Evolutionary conservation across 1,139 yeast species (phyloP), one percentile per base, ranked within the genome.

Genomic region (Kodamaea sp.): DNA sequence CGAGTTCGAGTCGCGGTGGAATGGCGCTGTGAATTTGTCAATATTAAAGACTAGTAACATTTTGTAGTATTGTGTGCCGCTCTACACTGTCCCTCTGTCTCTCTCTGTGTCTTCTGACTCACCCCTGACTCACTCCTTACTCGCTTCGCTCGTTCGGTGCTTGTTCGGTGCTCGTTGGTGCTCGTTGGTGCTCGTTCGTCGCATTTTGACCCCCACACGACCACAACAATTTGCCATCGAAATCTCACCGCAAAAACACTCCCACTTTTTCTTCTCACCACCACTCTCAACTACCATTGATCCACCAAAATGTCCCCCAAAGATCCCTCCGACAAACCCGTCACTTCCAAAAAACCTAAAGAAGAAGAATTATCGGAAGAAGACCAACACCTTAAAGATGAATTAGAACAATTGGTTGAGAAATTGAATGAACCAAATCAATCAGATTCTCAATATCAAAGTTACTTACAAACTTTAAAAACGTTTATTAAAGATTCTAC

Each of bases 361-460:
- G 73, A 82, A 56, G 96, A 89, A 58, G 97, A 90, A 58, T 73
- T 92, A 45, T 84, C 90, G 31, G 98, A 90, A 62, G 98, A 92
- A 62, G 99, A 94, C 63, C 84, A 81, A 54, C 86, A 84, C 59
- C 75, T 94, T 52, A 92, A 92, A 58, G 81, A 78, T 44, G 96
- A 89, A 57, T 77, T 94, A 55, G 97, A 92, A 54, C 67, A 81
- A 71, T 73, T 92, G 35, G 97, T 89, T 8, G 95, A 88, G 61
- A 76, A 89, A 41, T 70, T 92, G 48, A 67, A 67, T 39, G 74
- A 67, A 42, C 54, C 69, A 7, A 45, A 48, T 38, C 62, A 60
- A 48, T 79, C 78, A 45, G 56, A 62, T 6, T 64, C 71, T 4
- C 68, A 79, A 24, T 84, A 85, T 55, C 65, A 65, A 35, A 67